These are phyloP conservation scores for Rhodotorula sp. DNA, from an alignment of 1,284 basidiomycete genomes.

Conservation along the genomic window DNA sequence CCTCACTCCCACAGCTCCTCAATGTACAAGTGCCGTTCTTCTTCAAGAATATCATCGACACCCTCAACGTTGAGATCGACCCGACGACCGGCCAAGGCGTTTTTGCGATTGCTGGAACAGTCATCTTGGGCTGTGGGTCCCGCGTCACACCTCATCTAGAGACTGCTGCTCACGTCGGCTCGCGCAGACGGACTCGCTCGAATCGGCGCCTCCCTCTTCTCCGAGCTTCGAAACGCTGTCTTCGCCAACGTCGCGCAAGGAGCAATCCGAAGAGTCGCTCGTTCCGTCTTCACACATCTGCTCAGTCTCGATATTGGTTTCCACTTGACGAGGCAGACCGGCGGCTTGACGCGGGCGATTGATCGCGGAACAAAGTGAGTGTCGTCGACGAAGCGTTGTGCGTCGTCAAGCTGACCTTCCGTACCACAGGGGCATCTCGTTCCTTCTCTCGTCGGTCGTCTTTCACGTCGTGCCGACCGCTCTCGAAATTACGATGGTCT, in stretches of 20 bases:
- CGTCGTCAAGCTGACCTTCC: background rate
- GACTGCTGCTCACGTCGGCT: no score
- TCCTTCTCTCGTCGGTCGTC: constrained; percentile 86
- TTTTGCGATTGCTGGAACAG: constrained; percentile 84
- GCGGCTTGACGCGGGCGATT: constrained; percentile 91
- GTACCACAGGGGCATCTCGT: constrained; percentile 79
- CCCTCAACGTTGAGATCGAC: constrained; percentile 78
- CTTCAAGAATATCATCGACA: constrained; percentile 89
- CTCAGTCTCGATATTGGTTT: constrained; percentile 88
- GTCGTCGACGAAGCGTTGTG: background rate
- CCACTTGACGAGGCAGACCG: constrained; percentile 89
- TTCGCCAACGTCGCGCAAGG: constrained; percentile 95
- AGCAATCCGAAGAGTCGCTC: constrained; percentile 88
- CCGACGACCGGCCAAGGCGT: constrained; percentile 62
- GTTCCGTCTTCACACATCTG: constrained; percentile 89
- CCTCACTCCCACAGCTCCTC: constrained; percentile 59
- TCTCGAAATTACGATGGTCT: constrained; percentile 92
- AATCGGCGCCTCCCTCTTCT: constrained; percentile 82
- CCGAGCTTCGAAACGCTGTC: constrained; percentile 89
- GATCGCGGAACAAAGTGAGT: constrained; percentile 92
- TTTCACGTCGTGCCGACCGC: constrained; percentile 96
- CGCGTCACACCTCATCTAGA: background rate
- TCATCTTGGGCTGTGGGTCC: constrained; percentile 82
- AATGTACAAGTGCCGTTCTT: constrained; percentile 97
- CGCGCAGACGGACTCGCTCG: constrained; percentile 80